Conservation (phyloP, 2,329 filamentous ascomycete species). For the Hypocrella siamensis region DNA sequence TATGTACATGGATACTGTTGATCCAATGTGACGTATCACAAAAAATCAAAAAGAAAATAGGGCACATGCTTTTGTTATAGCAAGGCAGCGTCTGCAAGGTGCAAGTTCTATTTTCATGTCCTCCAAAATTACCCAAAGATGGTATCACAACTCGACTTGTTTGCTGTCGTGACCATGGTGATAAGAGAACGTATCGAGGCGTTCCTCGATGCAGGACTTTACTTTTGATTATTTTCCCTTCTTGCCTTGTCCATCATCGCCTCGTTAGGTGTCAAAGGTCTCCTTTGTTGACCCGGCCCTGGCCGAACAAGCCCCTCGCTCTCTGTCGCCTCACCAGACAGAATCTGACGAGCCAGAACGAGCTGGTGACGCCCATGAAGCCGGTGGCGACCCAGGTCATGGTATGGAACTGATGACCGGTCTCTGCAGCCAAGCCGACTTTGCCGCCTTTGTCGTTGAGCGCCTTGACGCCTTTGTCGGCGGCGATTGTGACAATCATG, state of each 20-base stretch:
- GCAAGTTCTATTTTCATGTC: too few relatives aligned
- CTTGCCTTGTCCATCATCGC: neutral
- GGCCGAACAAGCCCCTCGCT: slow-evolving; percentile 1
- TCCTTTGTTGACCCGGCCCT: neutral
- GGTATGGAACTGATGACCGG: slow-evolving; percentile 27
- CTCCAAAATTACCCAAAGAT: too few relatives aligned
- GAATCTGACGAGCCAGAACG: slow-evolving; percentile 25
- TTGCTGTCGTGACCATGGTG: too few relatives aligned
- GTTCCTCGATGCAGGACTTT: neutral
- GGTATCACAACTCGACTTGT: too few relatives aligned
- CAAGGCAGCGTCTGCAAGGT: too few relatives aligned
- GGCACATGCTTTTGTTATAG: too few relatives aligned
- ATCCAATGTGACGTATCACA: too few relatives aligned
- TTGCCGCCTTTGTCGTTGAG: slow-evolving; percentile 27
- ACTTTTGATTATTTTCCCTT: neutral
- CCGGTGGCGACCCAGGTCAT: slow-evolving; percentile 31
- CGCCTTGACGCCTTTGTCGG: slow-evolving; percentile 21
- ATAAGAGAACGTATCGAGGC: neutral
- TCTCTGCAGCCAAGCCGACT: slow-evolving; percentile 26
- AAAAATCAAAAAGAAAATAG: too few relatives aligned
- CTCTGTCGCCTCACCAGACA: slow-evolving; percentile 13
- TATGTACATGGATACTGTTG: too few relatives aligned
- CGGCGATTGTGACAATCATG: slow-evolving; percentile 24
- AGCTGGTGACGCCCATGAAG: slow-evolving; percentile 21
- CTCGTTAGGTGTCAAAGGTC: neutral